Evolutionary conservation across 2,329 filamentous ascomycete genomes (phyloP), one percentile per base, ranked within the genome.

Genomic region (Septoria petroselini): DNA sequence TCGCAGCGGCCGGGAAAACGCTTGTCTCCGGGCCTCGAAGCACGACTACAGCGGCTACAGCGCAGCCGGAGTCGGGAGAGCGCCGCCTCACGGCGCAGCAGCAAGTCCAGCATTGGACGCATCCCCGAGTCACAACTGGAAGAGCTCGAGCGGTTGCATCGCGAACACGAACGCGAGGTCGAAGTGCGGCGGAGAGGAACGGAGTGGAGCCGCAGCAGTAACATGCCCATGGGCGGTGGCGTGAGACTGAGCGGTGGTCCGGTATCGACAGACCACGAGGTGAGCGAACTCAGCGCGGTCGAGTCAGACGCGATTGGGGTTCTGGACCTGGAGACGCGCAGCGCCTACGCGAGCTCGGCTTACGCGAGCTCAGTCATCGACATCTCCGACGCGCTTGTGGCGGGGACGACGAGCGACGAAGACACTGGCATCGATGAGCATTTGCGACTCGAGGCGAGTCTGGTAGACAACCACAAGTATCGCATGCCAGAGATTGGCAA

Each of bases 401-500:
- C 75, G n/a, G 43, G 34, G 7, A 39, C 15, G 31, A 46, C 43
- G 31, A 72, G 71, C 23, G 73, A 75, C 55, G 71, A 68, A 6
- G 71, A 83, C 76, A 18, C 33, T 19, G 43, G 34, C 11, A 46
- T 46, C 25, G 67, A 72, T 65, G 50, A 65, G 43, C 55, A 54
- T 62, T 82, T 68, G 78, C 79, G 58, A 61, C n/a, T 23, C n/a
- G 45, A 48, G 45, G 45, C 45, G 29, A 29, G 27, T 8, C 81
- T 67, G 77, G 78, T 57, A 77, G 85, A 89, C 70, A 84, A 80
- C 49, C 79, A 85, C 65, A 88, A 89, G 68, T 89, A 88, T 65
- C 79, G 82, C 37, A 71, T 88, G 66, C 84, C 85, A 48, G 85
- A 89, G 68, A 82, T 70, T 77, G 81, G 69, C 80, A 88, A 74